These are phyloP conservation scores for Apiotrichum domesticum DNA, from an alignment of 1,284 basidiomycete species.

Conservation along the genomic window DNA sequence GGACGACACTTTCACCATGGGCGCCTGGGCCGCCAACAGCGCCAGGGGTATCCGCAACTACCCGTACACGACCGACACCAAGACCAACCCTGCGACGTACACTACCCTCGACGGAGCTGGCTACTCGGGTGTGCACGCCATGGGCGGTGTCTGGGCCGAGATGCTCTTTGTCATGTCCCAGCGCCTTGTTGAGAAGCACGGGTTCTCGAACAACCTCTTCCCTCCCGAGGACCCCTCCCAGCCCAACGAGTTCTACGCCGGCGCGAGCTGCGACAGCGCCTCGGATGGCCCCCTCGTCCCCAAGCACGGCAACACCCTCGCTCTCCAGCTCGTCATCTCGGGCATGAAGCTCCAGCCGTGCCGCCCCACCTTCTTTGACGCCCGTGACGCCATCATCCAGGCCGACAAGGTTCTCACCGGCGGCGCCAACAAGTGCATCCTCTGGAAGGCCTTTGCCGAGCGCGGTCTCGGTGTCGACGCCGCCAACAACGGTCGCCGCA, in stretches of 20 bases:
- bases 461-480: conserved; percentile 76
- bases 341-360: conserved; percentile 95
- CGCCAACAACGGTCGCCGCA: conserved; percentile 78
- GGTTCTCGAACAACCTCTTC: conserved; percentile 70
- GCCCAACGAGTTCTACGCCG: conserved; percentile 62
- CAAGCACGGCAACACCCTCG: conserved; percentile 84
- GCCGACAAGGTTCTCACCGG: conserved; percentile 87
- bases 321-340: conserved; percentile 77
- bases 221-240: conserved; percentile 56
- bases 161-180: conserved; percentile 81
- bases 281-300: conserved; percentile 62
- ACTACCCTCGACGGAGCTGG: conserved; percentile 85
- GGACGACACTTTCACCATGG: conserved; percentile 66
- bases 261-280: conserved; percentile 37
- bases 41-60: conserved; percentile 78
- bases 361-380: conserved; percentile 83
- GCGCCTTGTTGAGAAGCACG: conserved; percentile 70
- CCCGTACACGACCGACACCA: conserved; percentile 68
- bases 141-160: conserved; percentile 94
- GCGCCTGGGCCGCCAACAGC: conserved; percentile 84
- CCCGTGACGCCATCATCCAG: conserved; percentile 85
- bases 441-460: conserved; percentile 79
- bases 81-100: conserved; percentile 84
- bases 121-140: conserved; percentile 57
- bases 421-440: conserved; percentile 83